phyloP scores from a whole-genome alignment of 495 filamentous ascomycete genomes.

The Ramalina intermedia region DNA sequence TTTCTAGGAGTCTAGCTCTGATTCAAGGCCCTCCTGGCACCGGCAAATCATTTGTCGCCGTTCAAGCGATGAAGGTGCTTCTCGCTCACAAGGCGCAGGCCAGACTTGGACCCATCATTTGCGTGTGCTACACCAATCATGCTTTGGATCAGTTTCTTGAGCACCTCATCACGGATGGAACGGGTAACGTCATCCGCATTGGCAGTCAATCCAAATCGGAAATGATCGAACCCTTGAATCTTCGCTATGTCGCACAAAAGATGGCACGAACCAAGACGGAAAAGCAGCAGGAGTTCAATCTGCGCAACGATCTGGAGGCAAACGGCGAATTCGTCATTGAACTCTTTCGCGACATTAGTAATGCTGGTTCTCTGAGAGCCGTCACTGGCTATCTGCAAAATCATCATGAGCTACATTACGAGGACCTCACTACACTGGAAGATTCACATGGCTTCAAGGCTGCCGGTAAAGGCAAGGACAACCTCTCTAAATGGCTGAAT shows the following conservation, averaged over 20 bases:
- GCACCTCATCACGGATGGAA: slow-evolving; percentile 37
- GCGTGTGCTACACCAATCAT: slow-evolving; percentile 51
- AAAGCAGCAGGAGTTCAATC: not conserved
- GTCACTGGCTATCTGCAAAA: not conserved
- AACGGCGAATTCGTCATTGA: slow-evolving; percentile 1
- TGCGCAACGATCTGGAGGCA: not conserved
- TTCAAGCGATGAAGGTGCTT: slow-evolving; percentile 45
- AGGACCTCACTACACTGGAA: slow-evolving; percentile 8
- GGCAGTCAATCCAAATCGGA: slow-evolving; percentile 52
- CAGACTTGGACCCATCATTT: slow-evolving; percentile 47
- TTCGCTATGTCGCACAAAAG: slow-evolving; percentile 11
- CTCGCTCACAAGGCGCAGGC: slow-evolving; percentile 38
- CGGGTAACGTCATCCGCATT: slow-evolving; percentile 54
- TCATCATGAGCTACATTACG: slow-evolving; percentile 2
- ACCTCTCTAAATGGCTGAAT: not conserved
- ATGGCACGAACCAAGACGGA: slow-evolving; percentile 9
- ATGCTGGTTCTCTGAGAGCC: not conserved
- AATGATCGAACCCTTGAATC: slow-evolving; percentile 14
- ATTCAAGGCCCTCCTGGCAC: slow-evolving; percentile 78
- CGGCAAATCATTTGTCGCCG: slow-evolving; percentile 53
- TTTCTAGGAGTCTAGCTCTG: slow-evolving; percentile 42
- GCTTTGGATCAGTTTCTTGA: slow-evolving; percentile 61
- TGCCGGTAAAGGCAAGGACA: slow-evolving; percentile 1
- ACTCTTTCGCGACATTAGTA: not conserved
- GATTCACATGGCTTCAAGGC: slow-evolving; percentile 18